Evolutionary conservation across 257 asterid species (phyloP).

Genomic region (Ocimum tenuiflorum): DNA sequence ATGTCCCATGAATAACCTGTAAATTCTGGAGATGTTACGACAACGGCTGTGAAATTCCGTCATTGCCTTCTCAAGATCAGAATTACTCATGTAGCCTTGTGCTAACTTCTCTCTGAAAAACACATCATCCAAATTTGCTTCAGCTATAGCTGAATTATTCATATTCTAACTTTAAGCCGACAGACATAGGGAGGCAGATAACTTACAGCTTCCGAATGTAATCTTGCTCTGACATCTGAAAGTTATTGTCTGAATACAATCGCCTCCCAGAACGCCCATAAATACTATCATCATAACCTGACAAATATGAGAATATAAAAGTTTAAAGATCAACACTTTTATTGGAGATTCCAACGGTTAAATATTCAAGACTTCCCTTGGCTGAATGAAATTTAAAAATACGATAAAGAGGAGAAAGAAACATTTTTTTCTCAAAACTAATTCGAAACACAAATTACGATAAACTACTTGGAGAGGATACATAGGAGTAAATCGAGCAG

Average conservation of each 20-base stretch:
- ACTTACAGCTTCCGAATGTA: constrained; percentile 58
- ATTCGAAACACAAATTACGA: background rate
- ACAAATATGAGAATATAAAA: background rate
- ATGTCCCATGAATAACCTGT: constrained; percentile 49
- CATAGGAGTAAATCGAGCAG: background rate
- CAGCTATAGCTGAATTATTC: background rate
- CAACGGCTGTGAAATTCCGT: constrained; percentile 57
- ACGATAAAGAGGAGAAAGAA: background rate
- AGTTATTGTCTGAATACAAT: constrained; percentile 26
- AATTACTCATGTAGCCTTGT: constrained; percentile 76
- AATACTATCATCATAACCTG: constrained; percentile 28
- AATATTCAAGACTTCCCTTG: background rate
- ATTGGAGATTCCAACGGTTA: background rate
- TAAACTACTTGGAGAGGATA: background rate
- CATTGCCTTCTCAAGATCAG: constrained; percentile 77
- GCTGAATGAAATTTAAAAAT: too few relatives aligned
- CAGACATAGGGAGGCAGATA: background rate
- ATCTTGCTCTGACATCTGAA: constrained; percentile 42
- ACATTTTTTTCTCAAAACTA: background rate
- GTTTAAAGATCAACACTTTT: background rate
- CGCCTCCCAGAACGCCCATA: constrained; percentile 46
- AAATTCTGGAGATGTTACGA: constrained; percentile 64
- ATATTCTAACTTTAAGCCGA: background rate
- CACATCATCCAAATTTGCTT: background rate
- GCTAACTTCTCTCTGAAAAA: constrained; percentile 65